Conservation (phyloP, 164 flowering plant genomes). For the Hamamelis virginiana region DNA sequence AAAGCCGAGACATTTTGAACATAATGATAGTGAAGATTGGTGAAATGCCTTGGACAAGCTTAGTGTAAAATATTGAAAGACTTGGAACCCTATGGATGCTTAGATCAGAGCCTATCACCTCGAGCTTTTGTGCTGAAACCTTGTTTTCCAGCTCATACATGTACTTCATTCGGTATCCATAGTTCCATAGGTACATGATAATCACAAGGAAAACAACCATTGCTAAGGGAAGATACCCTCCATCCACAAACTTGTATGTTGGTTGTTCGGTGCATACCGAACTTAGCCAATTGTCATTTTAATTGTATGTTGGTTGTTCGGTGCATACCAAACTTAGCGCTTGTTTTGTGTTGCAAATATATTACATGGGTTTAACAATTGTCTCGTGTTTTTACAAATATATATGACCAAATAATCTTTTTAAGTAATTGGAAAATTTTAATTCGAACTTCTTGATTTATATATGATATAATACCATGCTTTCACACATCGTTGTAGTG, state of each 20-base stretch:
- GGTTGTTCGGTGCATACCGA: no score
- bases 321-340: no score
- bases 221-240: conserved; percentile 30
- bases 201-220: conserved; percentile 21
- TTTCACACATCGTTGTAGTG: no score
- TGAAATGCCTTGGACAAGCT: conserved; percentile 35
- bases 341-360: no score
- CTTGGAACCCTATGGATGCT: conserved; percentile 20
- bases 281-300: no score
- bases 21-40: conserved; percentile 35
- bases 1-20: conserved; percentile 20
- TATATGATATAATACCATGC: no score
- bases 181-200: conserved; percentile 29
- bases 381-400: no score
- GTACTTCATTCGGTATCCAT: conserved; percentile 24
- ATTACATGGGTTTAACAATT: no score
- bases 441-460: no score
- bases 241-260: conserved; percentile 22
- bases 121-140: conserved; percentile 10
- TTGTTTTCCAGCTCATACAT: conserved; percentile 25
- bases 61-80: conserved; percentile 29
- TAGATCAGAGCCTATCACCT: conserved; percentile 5
- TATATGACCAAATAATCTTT: no score
- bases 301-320: no score
- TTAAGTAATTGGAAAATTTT: no score